phyloP scores from a whole-genome alignment of 768 basidiomycete species.

The Pholiota conissans region DNA sequence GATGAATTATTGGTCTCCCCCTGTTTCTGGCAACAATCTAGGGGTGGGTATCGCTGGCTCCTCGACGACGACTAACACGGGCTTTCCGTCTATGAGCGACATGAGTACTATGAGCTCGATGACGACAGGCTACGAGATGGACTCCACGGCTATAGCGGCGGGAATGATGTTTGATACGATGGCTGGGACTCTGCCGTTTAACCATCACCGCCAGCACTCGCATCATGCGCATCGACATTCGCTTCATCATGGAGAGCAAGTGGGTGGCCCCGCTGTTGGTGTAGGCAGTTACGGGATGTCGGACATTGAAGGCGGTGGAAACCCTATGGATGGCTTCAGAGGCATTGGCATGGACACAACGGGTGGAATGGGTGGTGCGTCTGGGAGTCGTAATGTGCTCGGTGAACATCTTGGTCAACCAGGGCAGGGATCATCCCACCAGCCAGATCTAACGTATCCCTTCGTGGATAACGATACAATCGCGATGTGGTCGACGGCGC shows the following conservation, averaged over 20 bases:
- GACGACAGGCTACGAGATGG: slow-evolving; percentile 19
- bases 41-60: neutral
- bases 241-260: neutral
- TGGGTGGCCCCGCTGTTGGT: neutral
- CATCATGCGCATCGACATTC: neutral
- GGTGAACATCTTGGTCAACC: neutral
- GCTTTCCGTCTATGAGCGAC: slow-evolving; percentile 7
- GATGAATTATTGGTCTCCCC: slow-evolving; percentile 10
- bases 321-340: neutral
- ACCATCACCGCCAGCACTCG: slow-evolving; percentile 2
- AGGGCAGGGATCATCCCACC: slow-evolving; percentile 2
- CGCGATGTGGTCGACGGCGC: slow-evolving; percentile 72
- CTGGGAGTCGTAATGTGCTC: neutral
- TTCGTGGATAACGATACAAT: slow-evolving; percentile 51
- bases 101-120: slow-evolving; percentile 20
- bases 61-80: neutral
- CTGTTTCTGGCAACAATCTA: neutral
- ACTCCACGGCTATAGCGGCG: slow-evolving; percentile 16
- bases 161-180: slow-evolving; percentile 26
- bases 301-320: neutral
- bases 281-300: neutral
- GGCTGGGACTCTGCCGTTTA: slow-evolving; percentile 11
- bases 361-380: neutral
- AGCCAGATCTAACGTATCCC: slow-evolving; percentile 6
- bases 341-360: slow-evolving; percentile 8